Conservation (phyloP, 768 basidiomycete species). For the Megacollybia marginata region DNA sequence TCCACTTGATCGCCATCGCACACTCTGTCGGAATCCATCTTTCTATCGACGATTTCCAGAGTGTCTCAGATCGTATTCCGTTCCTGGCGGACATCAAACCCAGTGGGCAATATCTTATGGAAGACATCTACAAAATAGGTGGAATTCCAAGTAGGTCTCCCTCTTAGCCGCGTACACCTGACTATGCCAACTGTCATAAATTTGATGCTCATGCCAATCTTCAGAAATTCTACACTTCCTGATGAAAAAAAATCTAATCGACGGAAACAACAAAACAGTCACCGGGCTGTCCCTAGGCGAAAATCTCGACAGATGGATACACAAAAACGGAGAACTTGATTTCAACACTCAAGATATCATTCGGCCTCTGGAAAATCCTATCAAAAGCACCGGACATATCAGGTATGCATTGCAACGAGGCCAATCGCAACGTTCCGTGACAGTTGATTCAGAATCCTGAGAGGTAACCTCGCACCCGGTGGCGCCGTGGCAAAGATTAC, state of each 20-base stretch:
- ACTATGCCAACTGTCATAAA: no score
- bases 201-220: not conserved
- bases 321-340: constrained; percentile 71
- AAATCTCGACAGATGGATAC: constrained; percentile 86
- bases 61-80: constrained; percentile 84
- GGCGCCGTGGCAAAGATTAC: constrained; percentile 97
- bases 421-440: not conserved
- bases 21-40: constrained; percentile 90
- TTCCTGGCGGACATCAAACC: constrained; percentile 97
- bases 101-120: constrained; percentile 98
- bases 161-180: no score
- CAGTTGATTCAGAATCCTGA: constrained; percentile 57
- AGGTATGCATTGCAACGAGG: constrained; percentile 39
- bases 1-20: constrained; percentile 95
- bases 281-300: constrained; percentile 87
- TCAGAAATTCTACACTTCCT: constrained; percentile 81
- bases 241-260: constrained; percentile 80
- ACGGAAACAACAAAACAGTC: constrained; percentile 87
- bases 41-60: constrained; percentile 88
- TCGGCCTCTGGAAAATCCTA: constrained; percentile 78
- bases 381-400: constrained; percentile 86
- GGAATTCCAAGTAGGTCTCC: constrained; percentile 84
- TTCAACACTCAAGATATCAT: constrained; percentile 72
- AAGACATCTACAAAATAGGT: constrained; percentile 91
- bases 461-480: constrained; percentile 88